Conservation (phyloP, 2,329 filamentous ascomycete genomes). For the Talaromyces sp. region DNA sequence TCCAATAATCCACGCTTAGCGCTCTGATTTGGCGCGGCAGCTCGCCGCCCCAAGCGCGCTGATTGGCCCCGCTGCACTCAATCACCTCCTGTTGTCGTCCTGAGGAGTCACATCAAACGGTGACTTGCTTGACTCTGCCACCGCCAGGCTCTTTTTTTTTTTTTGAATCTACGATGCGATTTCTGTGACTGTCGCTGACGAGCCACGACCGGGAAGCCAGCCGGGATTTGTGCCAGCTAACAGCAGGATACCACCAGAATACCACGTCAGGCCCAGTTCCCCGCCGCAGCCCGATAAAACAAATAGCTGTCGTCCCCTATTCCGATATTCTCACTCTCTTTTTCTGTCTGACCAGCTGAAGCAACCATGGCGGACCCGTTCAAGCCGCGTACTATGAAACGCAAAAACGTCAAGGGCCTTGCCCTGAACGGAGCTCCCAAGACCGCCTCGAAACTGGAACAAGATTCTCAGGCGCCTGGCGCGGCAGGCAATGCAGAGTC, state of each 20-base stretch:
- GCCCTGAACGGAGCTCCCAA: slow-evolving; percentile 78
- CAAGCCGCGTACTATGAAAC: slow-evolving; percentile 79
- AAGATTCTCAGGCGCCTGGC: slow-evolving; percentile 49
- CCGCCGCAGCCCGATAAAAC: neutral
- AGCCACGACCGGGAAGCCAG: neutral
- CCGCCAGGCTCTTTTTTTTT: no score
- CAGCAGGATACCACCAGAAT: neutral
- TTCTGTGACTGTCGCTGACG: neutral
- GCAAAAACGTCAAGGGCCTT: slow-evolving; percentile 97
- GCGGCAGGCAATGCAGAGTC: slow-evolving; percentile 52
- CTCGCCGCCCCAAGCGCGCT: slow-evolving; percentile 10
- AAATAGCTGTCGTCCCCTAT: neutral
- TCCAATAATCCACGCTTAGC: neutral
- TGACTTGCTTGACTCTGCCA: neutral
- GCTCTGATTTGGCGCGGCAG: slow-evolving; percentile 1
- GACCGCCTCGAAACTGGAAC: slow-evolving; percentile 61
- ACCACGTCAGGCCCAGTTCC: neutral
- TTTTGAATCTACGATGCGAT: neutral
- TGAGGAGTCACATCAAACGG: neutral
- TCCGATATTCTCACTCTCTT: neutral
- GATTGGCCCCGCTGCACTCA: slow-evolving; percentile 13
- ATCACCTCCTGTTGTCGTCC: slow-evolving; percentile 3
- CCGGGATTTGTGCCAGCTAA: neutral
- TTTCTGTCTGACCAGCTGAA: neutral
- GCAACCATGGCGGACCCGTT: slow-evolving; percentile 54